Evolutionary conservation across 306 rosid genomes (phyloP).

Genomic region (Prosopis cineraria): DNA sequence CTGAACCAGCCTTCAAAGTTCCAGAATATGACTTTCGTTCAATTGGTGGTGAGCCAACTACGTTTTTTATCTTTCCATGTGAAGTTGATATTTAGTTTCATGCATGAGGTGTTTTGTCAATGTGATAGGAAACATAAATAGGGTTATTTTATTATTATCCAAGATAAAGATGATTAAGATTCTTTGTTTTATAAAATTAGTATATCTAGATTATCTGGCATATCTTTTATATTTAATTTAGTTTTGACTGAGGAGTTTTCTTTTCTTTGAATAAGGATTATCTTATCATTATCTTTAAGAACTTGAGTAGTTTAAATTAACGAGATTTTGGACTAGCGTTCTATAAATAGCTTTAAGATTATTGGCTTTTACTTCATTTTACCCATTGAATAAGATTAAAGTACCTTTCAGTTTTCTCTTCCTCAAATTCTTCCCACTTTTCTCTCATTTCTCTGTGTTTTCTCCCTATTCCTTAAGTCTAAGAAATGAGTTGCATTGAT

Average conservation of each 20-base stretch:
- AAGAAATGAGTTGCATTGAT: too few species aligned
- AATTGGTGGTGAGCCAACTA: constrained; percentile 61
- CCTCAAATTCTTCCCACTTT: too few species aligned
- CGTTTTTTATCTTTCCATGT: neutral
- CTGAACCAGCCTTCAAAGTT: constrained; percentile 86
- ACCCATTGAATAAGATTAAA: too few species aligned
- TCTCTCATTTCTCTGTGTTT: too few species aligned
- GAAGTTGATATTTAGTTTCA: neutral
- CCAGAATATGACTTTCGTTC: constrained; percentile 90
- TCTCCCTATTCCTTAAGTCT: too few species aligned
- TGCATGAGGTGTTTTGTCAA: neutral
- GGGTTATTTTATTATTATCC: neutral
- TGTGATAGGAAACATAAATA: neutral
- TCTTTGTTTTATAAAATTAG: neutral
- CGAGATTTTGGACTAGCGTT: too few species aligned
- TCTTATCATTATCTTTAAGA: too few species aligned
- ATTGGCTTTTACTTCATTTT: too few species aligned
- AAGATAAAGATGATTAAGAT: neutral
- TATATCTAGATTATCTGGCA: neutral
- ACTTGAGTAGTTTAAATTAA: too few species aligned
- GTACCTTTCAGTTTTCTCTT: too few species aligned
- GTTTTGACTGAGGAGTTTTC: neutral
- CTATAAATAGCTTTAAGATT: too few species aligned
- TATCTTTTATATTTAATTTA: neutral
- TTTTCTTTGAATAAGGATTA: neutral